Conservation (phyloP, 306 rosid species). For the Hippophae tibetana region DNA sequence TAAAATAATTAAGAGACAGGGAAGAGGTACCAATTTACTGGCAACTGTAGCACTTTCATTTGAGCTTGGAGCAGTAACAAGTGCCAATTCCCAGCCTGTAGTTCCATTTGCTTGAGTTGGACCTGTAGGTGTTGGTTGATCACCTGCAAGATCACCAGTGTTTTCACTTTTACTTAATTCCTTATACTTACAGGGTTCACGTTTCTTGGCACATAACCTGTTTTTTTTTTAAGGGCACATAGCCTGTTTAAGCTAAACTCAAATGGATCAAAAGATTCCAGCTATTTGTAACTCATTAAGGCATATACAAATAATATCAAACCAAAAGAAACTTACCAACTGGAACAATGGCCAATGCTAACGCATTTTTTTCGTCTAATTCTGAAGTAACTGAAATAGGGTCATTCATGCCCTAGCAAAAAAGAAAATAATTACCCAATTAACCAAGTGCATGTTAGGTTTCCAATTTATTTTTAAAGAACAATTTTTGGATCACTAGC, state of each 20-base stretch:
- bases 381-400: constrained; percentile 64
- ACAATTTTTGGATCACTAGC: too few species aligned
- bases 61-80: constrained; percentile 93
- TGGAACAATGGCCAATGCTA: constrained; percentile 91
- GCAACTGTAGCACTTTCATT: constrained; percentile 64
- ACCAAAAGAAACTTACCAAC: constrained; percentile 32
- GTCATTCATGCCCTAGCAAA: constrained; percentile 69
- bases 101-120: constrained; percentile 55
- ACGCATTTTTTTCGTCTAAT: constrained; percentile 85
- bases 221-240: too few species aligned
- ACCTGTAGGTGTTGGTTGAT: constrained; percentile 54
- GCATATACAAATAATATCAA: not conserved
- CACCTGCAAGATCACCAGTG: constrained; percentile 40
- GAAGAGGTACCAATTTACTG: constrained; percentile 68
- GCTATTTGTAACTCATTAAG: too few species aligned
- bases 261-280: too few species aligned
- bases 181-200: not conserved
- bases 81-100: constrained; percentile 98
- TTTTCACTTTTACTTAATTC: not conserved
- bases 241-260: too few species aligned
- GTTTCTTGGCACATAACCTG: too few species aligned
- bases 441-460: not conserved
- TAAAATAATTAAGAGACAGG: not conserved
- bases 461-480: too few species aligned
- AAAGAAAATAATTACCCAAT: not conserved